phyloP scores from a whole-genome alignment of 1,284 basidiomycete genomes.

The Cutaneotrichosporon cutaneum region DNA sequence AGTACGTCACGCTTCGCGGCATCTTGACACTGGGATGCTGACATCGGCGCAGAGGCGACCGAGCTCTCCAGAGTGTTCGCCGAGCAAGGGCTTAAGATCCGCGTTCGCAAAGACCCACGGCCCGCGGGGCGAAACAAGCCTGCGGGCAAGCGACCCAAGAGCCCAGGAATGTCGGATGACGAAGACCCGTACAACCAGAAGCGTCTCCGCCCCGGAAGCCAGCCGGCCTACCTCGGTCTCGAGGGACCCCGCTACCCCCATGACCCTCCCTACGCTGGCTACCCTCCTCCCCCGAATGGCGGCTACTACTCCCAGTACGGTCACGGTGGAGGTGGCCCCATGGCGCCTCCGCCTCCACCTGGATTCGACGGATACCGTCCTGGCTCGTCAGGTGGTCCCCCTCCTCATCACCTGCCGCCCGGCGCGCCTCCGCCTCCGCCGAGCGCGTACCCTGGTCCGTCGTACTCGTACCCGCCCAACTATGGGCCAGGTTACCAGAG shows the following conservation, averaged over 20 bases:
- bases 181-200: constrained; percentile 20
- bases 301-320: constrained; percentile 16
- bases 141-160: constrained; percentile 21
- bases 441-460: constrained; percentile 12
- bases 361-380: constrained; percentile 20
- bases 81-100: constrained; percentile 89
- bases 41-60: constrained; percentile 61
- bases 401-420: constrained; percentile 11
- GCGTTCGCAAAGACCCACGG: constrained; percentile 74
- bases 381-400: constrained; percentile 17
- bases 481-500: constrained; percentile 8
- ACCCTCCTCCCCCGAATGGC: constrained; percentile 18
- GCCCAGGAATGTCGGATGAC: constrained; percentile 21
- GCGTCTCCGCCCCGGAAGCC: constrained; percentile 6
- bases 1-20: constrained; percentile 38
- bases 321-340: constrained; percentile 10
- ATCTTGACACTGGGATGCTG: not conserved
- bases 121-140: constrained; percentile 23
- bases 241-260: constrained; percentile 12
- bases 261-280: constrained; percentile 19
- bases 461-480: constrained; percentile 9
- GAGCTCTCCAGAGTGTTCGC: constrained; percentile 81
- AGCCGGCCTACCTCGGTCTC: constrained; percentile 7
- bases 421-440: constrained; percentile 13
- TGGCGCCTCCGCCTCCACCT: constrained; percentile 21